Conservation (phyloP, 345 rosid species). For the Citrus sp. region DNA sequence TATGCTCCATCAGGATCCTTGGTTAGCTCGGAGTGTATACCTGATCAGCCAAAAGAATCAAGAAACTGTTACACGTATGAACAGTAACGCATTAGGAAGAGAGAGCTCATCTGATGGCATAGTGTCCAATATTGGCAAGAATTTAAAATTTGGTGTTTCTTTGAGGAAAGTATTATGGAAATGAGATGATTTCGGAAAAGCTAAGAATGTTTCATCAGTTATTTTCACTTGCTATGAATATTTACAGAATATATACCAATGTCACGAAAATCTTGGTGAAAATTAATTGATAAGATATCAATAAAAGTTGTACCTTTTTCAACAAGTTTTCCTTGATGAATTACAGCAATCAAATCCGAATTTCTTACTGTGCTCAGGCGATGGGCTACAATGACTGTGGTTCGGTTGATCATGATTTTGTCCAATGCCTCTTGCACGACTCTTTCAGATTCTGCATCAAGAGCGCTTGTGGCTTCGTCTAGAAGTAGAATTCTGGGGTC, state of each 20-base stretch:
- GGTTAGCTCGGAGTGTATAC: conserved; percentile 57
- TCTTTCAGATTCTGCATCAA: conserved; percentile 25
- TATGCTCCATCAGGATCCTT: conserved; percentile 74
- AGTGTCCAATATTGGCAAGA: background rate
- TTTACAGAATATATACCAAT: background rate
- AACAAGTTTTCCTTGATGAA: conserved; percentile 28
- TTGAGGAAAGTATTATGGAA: background rate
- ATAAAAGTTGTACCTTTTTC: conserved; percentile 37
- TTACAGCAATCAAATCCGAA: conserved; percentile 5
- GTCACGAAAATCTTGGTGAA: background rate
- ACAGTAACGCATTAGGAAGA: background rate
- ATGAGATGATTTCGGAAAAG: background rate
- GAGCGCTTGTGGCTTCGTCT: conserved; percentile 29
- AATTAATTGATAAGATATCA: background rate
- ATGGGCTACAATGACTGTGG: conserved; percentile 25
- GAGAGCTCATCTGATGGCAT: background rate
- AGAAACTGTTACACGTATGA: background rate
- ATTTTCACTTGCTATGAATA: background rate
- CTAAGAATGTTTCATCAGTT: background rate
- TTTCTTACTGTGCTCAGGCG: conserved; percentile 23
- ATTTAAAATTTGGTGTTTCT: background rate
- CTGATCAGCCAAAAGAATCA: conserved; percentile 23
- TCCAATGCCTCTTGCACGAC: conserved; percentile 28
- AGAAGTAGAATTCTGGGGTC: conserved; percentile 24
- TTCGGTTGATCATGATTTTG: conserved; percentile 21